Evolutionary conservation across 352 stramenopile genomes (phyloP), one percentile per base, ranked within the genome.

Genomic region (Pythium aquatile): DNA sequence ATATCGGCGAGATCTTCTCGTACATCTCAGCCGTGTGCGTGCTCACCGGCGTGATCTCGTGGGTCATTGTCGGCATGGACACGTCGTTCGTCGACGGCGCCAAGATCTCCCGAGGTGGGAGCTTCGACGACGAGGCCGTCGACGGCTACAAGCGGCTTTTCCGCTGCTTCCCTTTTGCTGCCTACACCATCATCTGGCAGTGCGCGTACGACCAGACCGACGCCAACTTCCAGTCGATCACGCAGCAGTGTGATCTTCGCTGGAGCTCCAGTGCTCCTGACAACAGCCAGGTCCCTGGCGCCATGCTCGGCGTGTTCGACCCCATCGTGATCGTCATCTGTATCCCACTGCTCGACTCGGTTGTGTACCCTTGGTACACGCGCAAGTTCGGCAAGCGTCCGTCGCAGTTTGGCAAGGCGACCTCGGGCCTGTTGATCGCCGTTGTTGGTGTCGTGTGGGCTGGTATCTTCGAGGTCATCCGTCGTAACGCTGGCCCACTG

Each of bases 211-310:
- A 90, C 66, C 81, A 90, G 66, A 81, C 70, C 0, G 76, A 87
- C 52, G 78, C 72, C 65, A 89, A 90, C 66, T 85, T 85, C 68
- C 80, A 87, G 60, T 71, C 77, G 16, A 88, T 90, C 66, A 82
- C 78, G 5, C 81, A 90, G 65, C 81, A 90, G 66, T 81, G 71
- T 35, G 81, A 90, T 55, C 51, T 87, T 53, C 81, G 81, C 58
- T 74, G 81, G 17, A 72, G 70, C 58, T n/a, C 26, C 1, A 69
- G 55, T 62, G 60, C 66, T 24, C 53, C 57, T 32, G 59, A 71
- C 58, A 76, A 70, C 51, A 74, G 51, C 7, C 80, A 89, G 64
- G 74, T 89, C 35, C 75, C 80, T 20, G 80, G 80, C 10, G 74
- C 80, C 28, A 81, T 75, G 14, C 65, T 85, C 10, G 75, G 79